Evolutionary conservation across 495 filamentous ascomycete species (phyloP), one percentile per base, ranked within the genome.

Genomic region (Penicillium soppii): DNA sequence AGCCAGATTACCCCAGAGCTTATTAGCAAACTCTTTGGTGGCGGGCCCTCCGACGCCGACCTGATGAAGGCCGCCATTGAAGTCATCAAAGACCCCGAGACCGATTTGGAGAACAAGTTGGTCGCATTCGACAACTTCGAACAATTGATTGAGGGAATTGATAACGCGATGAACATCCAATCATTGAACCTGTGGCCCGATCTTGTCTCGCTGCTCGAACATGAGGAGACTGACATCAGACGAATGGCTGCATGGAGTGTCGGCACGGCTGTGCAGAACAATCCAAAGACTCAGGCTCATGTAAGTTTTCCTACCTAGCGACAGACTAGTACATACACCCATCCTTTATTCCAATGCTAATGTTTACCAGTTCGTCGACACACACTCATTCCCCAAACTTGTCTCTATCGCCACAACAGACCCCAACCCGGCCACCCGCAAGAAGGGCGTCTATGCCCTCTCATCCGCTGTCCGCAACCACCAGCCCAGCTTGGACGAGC

Each of bases 91-190:
- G 82, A 77, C 0, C 63, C 80, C 5, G 81, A 90, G 56, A 62
- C 84, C 26, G 75, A 81, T 6, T 75, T 95, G 49, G 84, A 92
- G 35, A 82, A 92, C 66, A 89, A 89, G 68, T 64, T 95, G 30
- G 83, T 82, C 40, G 95, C 95, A 25, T 95, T 97, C 68, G 94
- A 98, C 78, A 95, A 97, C 74, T 88, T 97, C 43, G 91, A 97
- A 73, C 87, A 95, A 65, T 74, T 97, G 33, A 84, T 97, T 57
- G 94, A 96, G 74, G 79, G 76, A 32, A 80, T 97, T 52, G 94
- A 98, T 74, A 98, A 97, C 70, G 91, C 94, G 39, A 97, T 96
- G 74, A 92, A 96, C 66, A 74, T 96, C 46, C 85, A 84, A 39
- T 78, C 79, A 6, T 72, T 96, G 13, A 80, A 79, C 6, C 72